Evolutionary conservation across 371 early-diverging fungal species (phyloP).

Genomic region (Mucor indicus): DNA sequence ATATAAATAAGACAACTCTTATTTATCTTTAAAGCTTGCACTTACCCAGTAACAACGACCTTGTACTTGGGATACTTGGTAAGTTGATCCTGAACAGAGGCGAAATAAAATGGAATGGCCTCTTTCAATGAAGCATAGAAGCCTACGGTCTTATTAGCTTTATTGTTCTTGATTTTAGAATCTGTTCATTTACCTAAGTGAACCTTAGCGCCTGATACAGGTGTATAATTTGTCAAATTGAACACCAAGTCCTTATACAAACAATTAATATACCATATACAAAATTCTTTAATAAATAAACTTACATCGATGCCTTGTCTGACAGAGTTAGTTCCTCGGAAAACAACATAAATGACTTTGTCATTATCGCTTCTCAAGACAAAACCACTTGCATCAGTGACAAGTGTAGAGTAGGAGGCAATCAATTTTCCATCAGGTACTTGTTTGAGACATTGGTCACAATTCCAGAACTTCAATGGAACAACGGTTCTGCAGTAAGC

Average conservation of each 20-base stretch:
- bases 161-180: too few species aligned
- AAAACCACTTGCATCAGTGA: slow-evolving; percentile 18
- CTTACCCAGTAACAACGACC: slow-evolving; percentile 11
- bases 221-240: too few species aligned
- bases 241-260: too few species aligned
- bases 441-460: slow-evolving; percentile 12
- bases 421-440: slow-evolving; percentile 25
- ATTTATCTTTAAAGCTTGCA: too few species aligned
- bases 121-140: slow-evolving; percentile 1
- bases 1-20: too few species aligned
- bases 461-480: slow-evolving; percentile 10
- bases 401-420: slow-evolving; percentile 10
- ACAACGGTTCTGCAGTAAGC: slow-evolving; percentile 23
- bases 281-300: too few species aligned
- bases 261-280: too few species aligned
- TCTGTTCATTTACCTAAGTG: too few species aligned
- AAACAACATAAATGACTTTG: slow-evolving; percentile 21
- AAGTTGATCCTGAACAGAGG: slow-evolving; percentile 5
- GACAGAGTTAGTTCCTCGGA: slow-evolving; percentile 27
- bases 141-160: too few species aligned
- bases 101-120: background rate
- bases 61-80: slow-evolving; percentile 4
- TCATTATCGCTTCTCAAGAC: slow-evolving; percentile 16
- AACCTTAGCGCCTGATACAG: slow-evolving; percentile 16
- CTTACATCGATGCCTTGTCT: slow-evolving; percentile 13